Evolutionary conservation across 768 basidiomycete species (phyloP), one percentile per base, ranked within the genome.

Genomic region (Saitozyma podzolica): DNA sequence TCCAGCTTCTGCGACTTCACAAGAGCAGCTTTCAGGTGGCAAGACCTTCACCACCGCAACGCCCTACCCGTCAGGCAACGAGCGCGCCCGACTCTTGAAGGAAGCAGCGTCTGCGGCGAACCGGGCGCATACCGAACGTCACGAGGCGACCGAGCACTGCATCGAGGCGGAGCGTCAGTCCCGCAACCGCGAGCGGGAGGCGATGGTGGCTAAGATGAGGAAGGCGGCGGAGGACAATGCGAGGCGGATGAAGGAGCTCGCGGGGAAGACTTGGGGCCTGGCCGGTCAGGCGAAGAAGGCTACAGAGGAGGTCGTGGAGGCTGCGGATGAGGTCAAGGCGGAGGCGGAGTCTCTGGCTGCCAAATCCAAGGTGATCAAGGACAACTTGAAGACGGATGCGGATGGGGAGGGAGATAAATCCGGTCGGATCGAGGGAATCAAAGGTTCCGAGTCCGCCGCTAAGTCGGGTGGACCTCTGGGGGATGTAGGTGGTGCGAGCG

Each of bases 201-300:
- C 49, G 8, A 47, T 50, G 20, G 56, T n/a, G 19, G 56, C 49
- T 0, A 49, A 58, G 47, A 10, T 58, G 6, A 37, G 56, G 14
- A 58, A 50, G 39, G 47, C 48, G 2, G 56, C 13, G 14, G 50
- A 50, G 54, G 40, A 14, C 9, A 55, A 55, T n/a, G 45, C 16
- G 40, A 55, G 19, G 54, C 16, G 29, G 29, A 29, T 29, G 29
- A 29, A 29, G 29, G 29, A 29, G 29, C 29, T 29, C 29, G 29
- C 29, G 29, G 29, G n/a, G 45, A 17, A 11, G 45, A 47, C 13
- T 17, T 47, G 45, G 45, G 45, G 29, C 2, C 6, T 47, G 45
- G 45, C 45, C 2, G 45, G n/a, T 11, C 10, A 42, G 17, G 41
- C 56, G 16, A 57, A 57, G 43, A 37, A 9, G 40, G 56, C 56